These are phyloP conservation scores for Yamadazyma sp. DNA, from an alignment of 1,139 yeast genomes.

Conservation along the genomic window DNA sequence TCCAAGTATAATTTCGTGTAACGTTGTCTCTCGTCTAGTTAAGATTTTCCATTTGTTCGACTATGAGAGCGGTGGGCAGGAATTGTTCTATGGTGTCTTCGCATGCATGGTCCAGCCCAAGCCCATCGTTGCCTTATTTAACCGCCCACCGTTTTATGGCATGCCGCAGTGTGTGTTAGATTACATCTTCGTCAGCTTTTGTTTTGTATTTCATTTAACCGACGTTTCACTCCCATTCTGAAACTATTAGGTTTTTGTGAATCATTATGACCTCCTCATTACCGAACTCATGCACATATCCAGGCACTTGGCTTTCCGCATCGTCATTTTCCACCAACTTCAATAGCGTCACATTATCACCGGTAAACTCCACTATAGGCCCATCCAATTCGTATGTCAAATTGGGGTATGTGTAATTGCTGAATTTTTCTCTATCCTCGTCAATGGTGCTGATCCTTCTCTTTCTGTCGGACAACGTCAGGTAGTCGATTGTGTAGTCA, in stretches of 20 bases:
- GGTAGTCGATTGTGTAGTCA: conserved; percentile 15
- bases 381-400: conserved; percentile 51
- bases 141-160: no score
- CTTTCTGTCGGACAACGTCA: conserved; percentile 8
- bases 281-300: no score
- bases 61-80: no score
- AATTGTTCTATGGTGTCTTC: neutral
- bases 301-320: conserved; percentile 5
- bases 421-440: conserved; percentile 53
- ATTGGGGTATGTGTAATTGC: conserved; percentile 53
- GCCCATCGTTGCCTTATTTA: no score
- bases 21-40: neutral
- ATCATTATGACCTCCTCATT: conserved; percentile 23
- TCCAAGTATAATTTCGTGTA: neutral
- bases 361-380: conserved; percentile 59
- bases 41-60: neutral
- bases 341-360: conserved; percentile 48
- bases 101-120: no score
- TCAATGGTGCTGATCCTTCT: conserved; percentile 50
- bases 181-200: neutral
- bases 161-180: no score
- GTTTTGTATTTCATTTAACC: neutral
- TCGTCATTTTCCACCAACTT: conserved; percentile 16
- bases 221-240: conserved; percentile 43
- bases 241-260: conserved; percentile 34